phyloP scores from a whole-genome alignment of 192 early-diverging fungal species.

The Coemansia sp. region DNA sequence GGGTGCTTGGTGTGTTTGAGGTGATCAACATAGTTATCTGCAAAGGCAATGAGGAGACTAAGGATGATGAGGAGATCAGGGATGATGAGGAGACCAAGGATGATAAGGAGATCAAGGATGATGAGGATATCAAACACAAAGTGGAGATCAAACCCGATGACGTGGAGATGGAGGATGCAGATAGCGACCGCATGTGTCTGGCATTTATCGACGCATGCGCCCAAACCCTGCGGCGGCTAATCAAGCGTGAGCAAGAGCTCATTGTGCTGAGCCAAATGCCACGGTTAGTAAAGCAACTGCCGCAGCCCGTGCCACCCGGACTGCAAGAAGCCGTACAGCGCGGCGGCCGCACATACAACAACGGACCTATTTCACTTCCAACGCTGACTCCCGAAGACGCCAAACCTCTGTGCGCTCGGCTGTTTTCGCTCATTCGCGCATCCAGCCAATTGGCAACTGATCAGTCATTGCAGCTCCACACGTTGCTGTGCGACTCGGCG shows the following conservation, averaged over 20 bases:
- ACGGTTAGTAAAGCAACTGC: slow-evolving; percentile 39
- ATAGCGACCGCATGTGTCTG: slow-evolving; percentile 4
- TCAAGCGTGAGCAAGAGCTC: slow-evolving; percentile 43
- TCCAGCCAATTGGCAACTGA: too few relatives aligned
- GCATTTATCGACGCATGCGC: slow-evolving; percentile 26
- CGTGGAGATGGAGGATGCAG: slow-evolving; percentile 10
- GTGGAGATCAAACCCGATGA: neutral
- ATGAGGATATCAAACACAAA: neutral
- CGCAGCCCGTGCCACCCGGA: slow-evolving; percentile 46
- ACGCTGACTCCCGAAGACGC: slow-evolving; percentile 3
- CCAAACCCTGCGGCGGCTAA: slow-evolving; percentile 21
- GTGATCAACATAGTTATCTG: slow-evolving; percentile 13
- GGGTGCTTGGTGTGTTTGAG: slow-evolving; percentile 29
- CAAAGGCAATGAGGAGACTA: neutral
- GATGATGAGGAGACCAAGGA: slow-evolving; percentile 9
- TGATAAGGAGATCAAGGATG: slow-evolving; percentile 3
- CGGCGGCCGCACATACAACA: slow-evolving; percentile 33
- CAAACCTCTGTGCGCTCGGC: slow-evolving; percentile 2
- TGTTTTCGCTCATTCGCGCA: slow-evolving; percentile 15
- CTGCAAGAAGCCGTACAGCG: slow-evolving; percentile 38
- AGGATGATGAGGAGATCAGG: neutral
- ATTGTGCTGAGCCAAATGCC: slow-evolving; percentile 38
- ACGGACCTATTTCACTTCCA: slow-evolving; percentile 25
- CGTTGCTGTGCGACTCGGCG: slow-evolving; percentile 20
- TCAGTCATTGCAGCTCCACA: neutral